These are phyloP conservation scores for Nannochloropsis granulata DNA, from an alignment of 108 stramenopile species.

Conservation along the genomic window DNA sequence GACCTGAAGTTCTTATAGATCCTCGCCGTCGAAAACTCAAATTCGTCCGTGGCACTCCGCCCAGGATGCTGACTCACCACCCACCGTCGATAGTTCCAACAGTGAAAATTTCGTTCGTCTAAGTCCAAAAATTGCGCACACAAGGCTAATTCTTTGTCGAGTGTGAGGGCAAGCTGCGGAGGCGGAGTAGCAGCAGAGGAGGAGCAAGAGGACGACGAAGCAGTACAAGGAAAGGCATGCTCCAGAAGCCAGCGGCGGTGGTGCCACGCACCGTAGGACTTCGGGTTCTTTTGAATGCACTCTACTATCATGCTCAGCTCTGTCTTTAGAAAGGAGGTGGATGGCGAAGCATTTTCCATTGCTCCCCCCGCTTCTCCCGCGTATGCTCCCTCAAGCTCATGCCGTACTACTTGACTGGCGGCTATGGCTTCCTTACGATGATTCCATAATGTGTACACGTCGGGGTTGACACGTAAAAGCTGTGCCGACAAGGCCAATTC, in stretches of 20 bases:
- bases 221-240: neutral
- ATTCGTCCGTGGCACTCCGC: slow-evolving; percentile 35
- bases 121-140: slow-evolving; percentile 57
- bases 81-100: slow-evolving; percentile 91
- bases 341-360: slow-evolving; percentile 13
- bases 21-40: slow-evolving; percentile 67
- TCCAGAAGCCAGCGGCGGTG: slow-evolving; percentile 88
- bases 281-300: slow-evolving; percentile 74
- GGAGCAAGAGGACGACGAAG: neutral
- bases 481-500: slow-evolving; percentile 54
- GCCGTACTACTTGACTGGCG: slow-evolving; percentile 1
- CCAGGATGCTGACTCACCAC: slow-evolving; percentile 42
- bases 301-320: slow-evolving; percentile 48
- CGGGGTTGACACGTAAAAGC: slow-evolving; percentile 72
- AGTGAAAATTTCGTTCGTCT: slow-evolving; percentile 96
- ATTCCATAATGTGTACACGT: slow-evolving; percentile 89
- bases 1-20: slow-evolving; percentile 38
- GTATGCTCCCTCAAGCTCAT: neutral
- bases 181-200: neutral
- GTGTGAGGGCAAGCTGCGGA: neutral
- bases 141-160: slow-evolving; percentile 49
- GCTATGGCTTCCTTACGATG: slow-evolving; percentile 63
- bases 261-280: slow-evolving; percentile 91
- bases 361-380: neutral
- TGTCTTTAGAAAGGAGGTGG: slow-evolving; percentile 1